Evolutionary conservation across 139 green algal genomes (phyloP).

Genomic region (Chlamydomonas asymmetrica): DNA sequence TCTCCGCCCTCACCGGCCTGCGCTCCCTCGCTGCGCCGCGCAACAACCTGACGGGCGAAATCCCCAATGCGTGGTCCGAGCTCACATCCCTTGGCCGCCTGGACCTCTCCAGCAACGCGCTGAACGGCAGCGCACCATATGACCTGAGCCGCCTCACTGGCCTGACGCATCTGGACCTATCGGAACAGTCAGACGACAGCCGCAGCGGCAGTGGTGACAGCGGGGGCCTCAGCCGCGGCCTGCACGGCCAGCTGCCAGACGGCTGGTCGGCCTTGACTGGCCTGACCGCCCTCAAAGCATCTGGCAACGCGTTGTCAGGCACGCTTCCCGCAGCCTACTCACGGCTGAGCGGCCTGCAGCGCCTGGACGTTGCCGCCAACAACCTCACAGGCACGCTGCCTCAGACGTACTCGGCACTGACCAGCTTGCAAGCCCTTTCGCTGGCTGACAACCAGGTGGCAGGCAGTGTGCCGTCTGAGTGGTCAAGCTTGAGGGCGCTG

Average conservation of each 20-base stretch:
- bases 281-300: too few species aligned
- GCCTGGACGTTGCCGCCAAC: slow-evolving; percentile 12
- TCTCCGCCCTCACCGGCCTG: background rate
- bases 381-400: slow-evolving; percentile 4
- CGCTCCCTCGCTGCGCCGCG: background rate
- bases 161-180: background rate
- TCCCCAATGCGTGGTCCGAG: slow-evolving; percentile 10
- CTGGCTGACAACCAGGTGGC: background rate
- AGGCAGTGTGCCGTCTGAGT: background rate
- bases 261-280: background rate
- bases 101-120: slow-evolving; percentile 24
- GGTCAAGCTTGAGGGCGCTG: background rate
- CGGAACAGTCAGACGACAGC: too few species aligned
- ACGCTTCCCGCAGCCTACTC: background rate
- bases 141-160: slow-evolving; percentile 3
- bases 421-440: background rate
- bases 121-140: slow-evolving; percentile 23
- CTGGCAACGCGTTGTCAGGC: background rate
- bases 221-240: background rate
- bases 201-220: too few species aligned
- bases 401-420: background rate
- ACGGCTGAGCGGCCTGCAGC: background rate
- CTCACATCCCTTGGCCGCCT: slow-evolving; percentile 13
- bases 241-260: background rate
- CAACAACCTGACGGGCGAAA: background rate